These are phyloP conservation scores for Aspergillus coremiiformis DNA, from an alignment of 495 filamentous ascomycete genomes.

Conservation along the genomic window DNA sequence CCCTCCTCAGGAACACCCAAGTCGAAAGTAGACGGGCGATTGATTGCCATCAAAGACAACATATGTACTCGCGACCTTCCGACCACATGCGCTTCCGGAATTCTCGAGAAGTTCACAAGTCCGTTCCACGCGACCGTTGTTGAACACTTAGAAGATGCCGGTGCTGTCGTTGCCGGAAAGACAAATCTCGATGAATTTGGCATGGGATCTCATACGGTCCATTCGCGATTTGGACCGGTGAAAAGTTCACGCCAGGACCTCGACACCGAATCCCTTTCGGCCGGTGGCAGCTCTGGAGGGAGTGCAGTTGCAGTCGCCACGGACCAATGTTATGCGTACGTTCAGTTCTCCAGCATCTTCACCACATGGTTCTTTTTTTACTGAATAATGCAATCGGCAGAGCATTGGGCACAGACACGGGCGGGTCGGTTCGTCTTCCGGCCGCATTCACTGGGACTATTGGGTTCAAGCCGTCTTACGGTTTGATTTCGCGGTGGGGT, in stretches of 20 bases:
- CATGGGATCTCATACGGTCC: constrained; percentile 85
- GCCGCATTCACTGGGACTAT: constrained; percentile 83
- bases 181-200: constrained; percentile 97
- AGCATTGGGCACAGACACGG: constrained; percentile 90
- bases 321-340: constrained; percentile 59
- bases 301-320: constrained; percentile 80
- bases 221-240: constrained; percentile 67
- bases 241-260: constrained; percentile 30
- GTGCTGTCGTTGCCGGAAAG: constrained; percentile 65
- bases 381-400: constrained; percentile 22
- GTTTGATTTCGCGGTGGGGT: constrained; percentile 74
- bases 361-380: constrained; percentile 4
- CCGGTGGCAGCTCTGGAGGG: constrained; percentile 90
- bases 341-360: neutral
- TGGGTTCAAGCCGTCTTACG: constrained; percentile 93
- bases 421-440: constrained; percentile 84
- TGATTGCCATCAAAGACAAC: constrained; percentile 83
- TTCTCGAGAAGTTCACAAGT: constrained; percentile 59
- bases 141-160: constrained; percentile 52
- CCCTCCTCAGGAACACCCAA: constrained; percentile 21
- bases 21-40: constrained; percentile 41
- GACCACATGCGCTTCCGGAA: constrained; percentile 76
- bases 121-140: constrained; percentile 87
- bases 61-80: constrained; percentile 63
- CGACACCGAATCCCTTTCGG: constrained; percentile 45